Evolutionary conservation across 306 rosid genomes (phyloP), one percentile per base, ranked within the genome.

Genomic region (Prunus padus): DNA sequence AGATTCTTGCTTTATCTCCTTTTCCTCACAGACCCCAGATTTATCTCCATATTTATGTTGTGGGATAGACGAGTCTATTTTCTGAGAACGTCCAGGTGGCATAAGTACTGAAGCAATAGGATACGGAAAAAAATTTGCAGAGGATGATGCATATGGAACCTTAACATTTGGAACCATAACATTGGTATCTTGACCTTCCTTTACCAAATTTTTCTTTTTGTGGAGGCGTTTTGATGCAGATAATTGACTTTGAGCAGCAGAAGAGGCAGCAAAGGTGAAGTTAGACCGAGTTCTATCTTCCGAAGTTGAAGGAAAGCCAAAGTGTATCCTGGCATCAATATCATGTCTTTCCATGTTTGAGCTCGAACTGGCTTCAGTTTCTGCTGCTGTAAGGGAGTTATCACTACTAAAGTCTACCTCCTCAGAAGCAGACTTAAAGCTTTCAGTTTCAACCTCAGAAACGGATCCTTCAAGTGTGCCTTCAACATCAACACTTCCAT

Each of bases 181-280:
- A 66, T 77, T 63, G 71, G 82, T 69, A 79, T 92, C 99, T 44
- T 81, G 89, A 77, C 91, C 90, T 67, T 44, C 78, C 76, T 89
- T 92, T 71, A 74, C 76, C 87, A 76, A 72, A 72, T 3, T 82
- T 77, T 91, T 95, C 90, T 90, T 88, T 79, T 88, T 95, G 69
- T 22, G 44, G 42, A 66, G 80, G 65, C 87, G 89, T 84, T 89
- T 95, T 37, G 92, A 89, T 67, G 92, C 66, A 65, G 84, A 69
- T 47, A 66, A 66, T 79, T 84, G 99, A 80, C 78, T 68, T 68
- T 89, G 91, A 72, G 89, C 74, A 1, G 88, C 88, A 80, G 83
- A 80, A 73, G 97, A 76, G 73, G 99, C 97, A 55, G 92, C 87
- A 86, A 92, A 95, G 63, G 86, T 92, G 86, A 95, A 95, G 77